Evolutionary conservation across 1,139 yeast species (phyloP), one percentile per base, ranked within the genome.

Genomic region (Yamadazyma triangularis): DNA sequence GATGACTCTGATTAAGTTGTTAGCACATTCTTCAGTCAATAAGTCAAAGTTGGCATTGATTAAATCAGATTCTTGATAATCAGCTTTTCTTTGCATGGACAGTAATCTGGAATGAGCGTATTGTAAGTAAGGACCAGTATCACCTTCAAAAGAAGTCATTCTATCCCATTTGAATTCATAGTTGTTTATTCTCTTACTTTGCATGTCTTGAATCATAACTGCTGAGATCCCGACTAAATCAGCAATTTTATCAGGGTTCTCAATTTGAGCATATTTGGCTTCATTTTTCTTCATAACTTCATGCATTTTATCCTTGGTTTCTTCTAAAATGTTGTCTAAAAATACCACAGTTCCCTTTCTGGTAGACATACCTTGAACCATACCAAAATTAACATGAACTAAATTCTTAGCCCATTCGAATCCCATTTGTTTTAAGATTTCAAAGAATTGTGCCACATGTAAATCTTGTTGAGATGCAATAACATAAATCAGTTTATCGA

Each of bases 151-250:
- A 5, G 96, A 87, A 30, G 86, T 74, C 97, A 91, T 91, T 70
- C 99, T 85, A 51, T 85, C 89, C 99, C 98, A 91, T 63, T 88
- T 86, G 65, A 93, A 93, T 50, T 82, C 88, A 65, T 93, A 93
- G 66, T 91, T 89, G 70, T 91, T 88, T 61, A 89, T 77, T 64
- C 98, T 84, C 71, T 93, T 93, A 40, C 96, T 83, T 66, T 87
- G 95, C 96, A 91, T 88, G 62, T 93, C 99, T 70, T 93, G 98
- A 53, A 93, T 85, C 96, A 93, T 89, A 38, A 93, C 95, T 9
- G 98, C 97, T 25, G 96, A 84, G 38, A 91, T 86, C 58, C 98
- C 99, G 35, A 93, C 81, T 51, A 88, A 73, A 56, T 93, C 98
- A 38, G 98, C 97, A 54, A 91, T 85, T 58, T 80, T 79, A 40